Base-by-base conservation (phyloP, 495 filamentous ascomycete genomes). In the Copromyces sp. region DNA sequence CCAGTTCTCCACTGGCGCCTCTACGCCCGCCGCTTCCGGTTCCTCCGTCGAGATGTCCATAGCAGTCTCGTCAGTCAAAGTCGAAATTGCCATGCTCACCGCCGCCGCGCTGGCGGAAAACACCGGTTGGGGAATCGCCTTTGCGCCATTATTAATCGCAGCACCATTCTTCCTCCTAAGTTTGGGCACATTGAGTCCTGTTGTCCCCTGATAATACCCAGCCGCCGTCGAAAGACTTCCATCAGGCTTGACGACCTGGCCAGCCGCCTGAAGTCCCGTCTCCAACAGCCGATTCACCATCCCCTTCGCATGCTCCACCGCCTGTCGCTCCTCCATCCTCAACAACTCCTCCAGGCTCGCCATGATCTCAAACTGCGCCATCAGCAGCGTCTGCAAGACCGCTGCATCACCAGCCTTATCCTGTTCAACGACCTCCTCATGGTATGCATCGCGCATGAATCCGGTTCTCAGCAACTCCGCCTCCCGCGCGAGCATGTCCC, bases 341-440 rank as follows among this genome's bases (percentile, higher is more conserved):
- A 95, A 86, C 44, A 96, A 91, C 72, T 91, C 91, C 72, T 90
- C 89, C 72, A 99, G 86, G 1, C 92, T 91, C 24, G 90, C 85
- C 70, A 98, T 89, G 3, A 93, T 92, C 78, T 98, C 95, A 77
- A 98, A 95, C 77, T 98, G 95, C 35, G 95, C 93, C 68, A 90
- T 89, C 9, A 98, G 87, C 53, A 98, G 87, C 7, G 91, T 86
- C 80, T 97, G 94, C 75, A 97, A 84, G 29, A 91, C 87, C 24
- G 86, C 89, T 11, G 90, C 88, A 81, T 97, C 92, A 42, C 92
- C 92, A 53, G 86, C 85, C 81, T 91, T 94, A 76, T 98, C 94
- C 74, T 94, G 89, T 45, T 97, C 94, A 20, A 91, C 78, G 38
- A 98, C 88, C n/a, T 90, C 88, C n/a, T 90, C 89, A 9, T 87